A percentile compares a stretch with the other conserved stretches of the same genome.
phyloP scores from a whole-genome alignment of 768 basidiomycete species.

The Pisolithus microcarpus region DNA sequence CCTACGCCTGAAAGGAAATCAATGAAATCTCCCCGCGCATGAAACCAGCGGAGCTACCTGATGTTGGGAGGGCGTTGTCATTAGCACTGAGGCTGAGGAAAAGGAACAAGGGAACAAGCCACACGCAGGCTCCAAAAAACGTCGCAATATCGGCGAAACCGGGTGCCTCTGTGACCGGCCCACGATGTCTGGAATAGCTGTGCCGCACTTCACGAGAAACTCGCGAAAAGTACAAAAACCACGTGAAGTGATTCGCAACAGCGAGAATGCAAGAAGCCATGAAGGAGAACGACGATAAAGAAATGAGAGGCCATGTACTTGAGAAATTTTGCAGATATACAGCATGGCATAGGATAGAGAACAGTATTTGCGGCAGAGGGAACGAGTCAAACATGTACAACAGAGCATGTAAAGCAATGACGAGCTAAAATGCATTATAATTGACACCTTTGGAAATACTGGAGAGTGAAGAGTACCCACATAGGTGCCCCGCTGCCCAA shows the following conservation, averaged over 20 bases:
- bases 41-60: slow-evolving; percentile 33
- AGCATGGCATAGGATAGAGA: slow-evolving; percentile 79
- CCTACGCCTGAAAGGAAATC: slow-evolving; percentile 5
- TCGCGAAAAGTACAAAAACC: slow-evolving; percentile 92
- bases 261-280: slow-evolving; percentile 80
- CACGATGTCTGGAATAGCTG: slow-evolving; percentile 38
- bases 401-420: slow-evolving; percentile 70
- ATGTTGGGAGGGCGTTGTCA: slow-evolving; percentile 85
- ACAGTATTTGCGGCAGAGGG: slow-evolving; percentile 63
- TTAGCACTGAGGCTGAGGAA: slow-evolving; percentile 96
- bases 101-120: slow-evolving; percentile 85
- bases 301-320: slow-evolving; percentile 84
- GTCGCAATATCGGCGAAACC: slow-evolving; percentile 72
- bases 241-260: slow-evolving; percentile 85
- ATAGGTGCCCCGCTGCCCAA: slow-evolving; percentile 84
- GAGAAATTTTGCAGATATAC: slow-evolving; percentile 95
- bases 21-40: not conserved
- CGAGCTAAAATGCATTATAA: slow-evolving; percentile 40
- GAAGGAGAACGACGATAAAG: slow-evolving; percentile 79
- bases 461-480: slow-evolving; percentile 53
- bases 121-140: slow-evolving; percentile 81
- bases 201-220: slow-evolving; percentile 59
- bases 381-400: slow-evolving; percentile 78
- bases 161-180: slow-evolving; percentile 26
- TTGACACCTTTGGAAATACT: not conserved